Evolutionary conservation across 371 early-diverging fungal genomes (phyloP), one percentile per base, ranked within the genome.

Genomic region (Rhizopus arrhizus): DNA sequence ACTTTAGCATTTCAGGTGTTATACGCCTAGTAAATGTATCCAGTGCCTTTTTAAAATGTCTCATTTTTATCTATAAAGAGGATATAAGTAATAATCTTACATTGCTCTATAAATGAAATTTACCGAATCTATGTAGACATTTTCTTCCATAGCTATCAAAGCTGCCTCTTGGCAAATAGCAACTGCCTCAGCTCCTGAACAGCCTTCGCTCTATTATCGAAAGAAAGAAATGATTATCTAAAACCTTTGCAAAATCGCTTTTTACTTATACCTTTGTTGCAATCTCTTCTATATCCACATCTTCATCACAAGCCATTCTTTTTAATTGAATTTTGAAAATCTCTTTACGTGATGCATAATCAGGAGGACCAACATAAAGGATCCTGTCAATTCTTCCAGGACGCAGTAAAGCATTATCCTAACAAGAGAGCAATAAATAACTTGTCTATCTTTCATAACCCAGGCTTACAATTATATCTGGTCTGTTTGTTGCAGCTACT

Each of bases 401-500:
- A 28, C 99, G 82, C 62, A 99, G 74, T 28, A 99, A 72, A 1
- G 97, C 99, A 48, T 87, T 85, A 66, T 96, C 99, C 88, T 88
- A 72, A 54, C 22, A 11, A 6, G 31, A 56, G n/a, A 22, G 15
- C 12, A 7, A 22, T 41, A 59, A 28, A 43, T 29, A 43, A 28
- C 10, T 49, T 32, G 11, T 38, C 11, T 51, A 3, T 41, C 5
- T 13, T 10, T 40, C 6, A 15, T 53, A 22, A n/a, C 12, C 33
- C 5, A 13, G 11, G 53, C 77, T 56, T 78, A 89, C 94, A 65
- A 98, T 89, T 46, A 97, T 91, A 73, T 99, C 99, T 0, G 99
- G 99, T 45, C 99, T 90, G 75, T 99, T 99, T 0, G 99, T 99
- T 13, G 99, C 99, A 0, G 96, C 99, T 2, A 98, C 94, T 1